Conservation (phyloP, 352 stramenopile species). For the Phytophthora constricta region DNA sequence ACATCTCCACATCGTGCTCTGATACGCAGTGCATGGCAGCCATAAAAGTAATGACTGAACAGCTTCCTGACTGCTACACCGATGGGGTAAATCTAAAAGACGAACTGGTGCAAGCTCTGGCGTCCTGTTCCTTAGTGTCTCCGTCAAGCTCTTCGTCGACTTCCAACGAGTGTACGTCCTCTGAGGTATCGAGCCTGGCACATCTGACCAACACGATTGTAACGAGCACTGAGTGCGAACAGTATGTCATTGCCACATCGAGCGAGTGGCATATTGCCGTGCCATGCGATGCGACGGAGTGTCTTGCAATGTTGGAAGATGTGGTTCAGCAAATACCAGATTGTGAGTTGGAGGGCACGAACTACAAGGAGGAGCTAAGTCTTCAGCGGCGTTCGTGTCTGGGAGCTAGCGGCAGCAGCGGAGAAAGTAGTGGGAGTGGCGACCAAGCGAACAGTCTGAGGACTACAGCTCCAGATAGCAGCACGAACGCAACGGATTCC, state of each 20-base stretch:
- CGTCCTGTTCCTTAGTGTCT: conserved; percentile 2
- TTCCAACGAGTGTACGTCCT: conserved; percentile 1
- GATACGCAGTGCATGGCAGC: conserved; percentile 17
- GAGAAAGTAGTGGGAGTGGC: not conserved
- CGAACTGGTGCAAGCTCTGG: conserved; percentile 1
- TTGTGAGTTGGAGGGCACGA: conserved; percentile 18
- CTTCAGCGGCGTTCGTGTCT: conserved; percentile 6
- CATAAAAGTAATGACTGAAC: too few species aligned
- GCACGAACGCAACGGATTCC: not conserved
- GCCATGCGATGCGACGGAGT: conserved; percentile 5
- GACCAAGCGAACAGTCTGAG: not conserved
- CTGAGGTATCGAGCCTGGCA: conserved; percentile 12
- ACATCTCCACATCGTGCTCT: conserved; percentile 16
- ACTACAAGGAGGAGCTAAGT: conserved; percentile 16
- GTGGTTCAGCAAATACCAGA: conserved; percentile 14
- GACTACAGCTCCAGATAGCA: not conserved
- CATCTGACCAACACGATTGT: conserved; percentile 19
- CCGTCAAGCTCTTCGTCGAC: not conserved
- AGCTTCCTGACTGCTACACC: conserved; percentile 27
- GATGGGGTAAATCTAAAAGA: conserved; percentile 21
- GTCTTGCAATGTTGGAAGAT: conserved; percentile 4
- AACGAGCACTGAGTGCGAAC: conserved; percentile 7
- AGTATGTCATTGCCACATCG: conserved; percentile 6
- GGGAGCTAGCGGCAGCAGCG: not conserved
- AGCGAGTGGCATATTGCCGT: conserved; percentile 16